phyloP scores from a whole-genome alignment of 495 filamentous ascomycete genomes.

The Xylaria nigripes region DNA sequence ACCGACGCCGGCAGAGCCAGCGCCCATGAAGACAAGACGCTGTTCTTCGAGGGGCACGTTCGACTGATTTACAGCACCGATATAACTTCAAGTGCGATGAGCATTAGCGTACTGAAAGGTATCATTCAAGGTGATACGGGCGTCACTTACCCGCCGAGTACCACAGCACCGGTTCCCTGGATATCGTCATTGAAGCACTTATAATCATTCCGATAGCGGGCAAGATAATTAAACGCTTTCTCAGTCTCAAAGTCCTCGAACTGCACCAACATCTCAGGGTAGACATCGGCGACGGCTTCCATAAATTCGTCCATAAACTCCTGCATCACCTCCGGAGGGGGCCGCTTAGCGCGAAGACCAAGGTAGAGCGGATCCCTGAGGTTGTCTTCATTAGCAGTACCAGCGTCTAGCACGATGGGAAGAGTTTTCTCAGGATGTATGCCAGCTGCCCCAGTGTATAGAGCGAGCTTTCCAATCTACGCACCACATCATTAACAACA shows the following conservation, averaged over 20 bases:
- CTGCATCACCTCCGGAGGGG: constrained; percentile 69
- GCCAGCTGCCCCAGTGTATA: constrained; percentile 94
- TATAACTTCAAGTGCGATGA: constrained; percentile 47
- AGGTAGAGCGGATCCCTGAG: constrained; percentile 91
- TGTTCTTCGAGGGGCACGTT: constrained; percentile 83
- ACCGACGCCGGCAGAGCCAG: constrained; percentile 90
- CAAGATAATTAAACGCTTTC: constrained; percentile 83
- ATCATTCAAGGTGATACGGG: neutral
- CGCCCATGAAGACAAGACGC: constrained; percentile 90
- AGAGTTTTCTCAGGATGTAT: constrained; percentile 89
- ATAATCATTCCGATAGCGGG: constrained; percentile 77
- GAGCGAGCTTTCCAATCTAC: constrained; percentile 72
- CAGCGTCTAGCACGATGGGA: constrained; percentile 84
- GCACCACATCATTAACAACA: constrained; percentile 12
- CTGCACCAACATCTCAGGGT: constrained; percentile 89
- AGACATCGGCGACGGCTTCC: constrained; percentile 79
- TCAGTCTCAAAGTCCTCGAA: constrained; percentile 97
- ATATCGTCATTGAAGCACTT: constrained; percentile 99
- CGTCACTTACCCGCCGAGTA: constrained; percentile 63
- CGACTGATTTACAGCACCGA: constrained; percentile 86
- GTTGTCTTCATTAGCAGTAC: constrained; percentile 82
- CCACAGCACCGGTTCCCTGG: constrained; percentile 94
- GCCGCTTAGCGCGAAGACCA: constrained; percentile 75
- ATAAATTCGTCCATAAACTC: constrained; percentile 98
- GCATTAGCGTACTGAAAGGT: constrained; percentile 8